These are phyloP conservation scores for Boletus holoroseus DNA, from an alignment of 1,284 basidiomycete genomes.

Conservation along the genomic window DNA sequence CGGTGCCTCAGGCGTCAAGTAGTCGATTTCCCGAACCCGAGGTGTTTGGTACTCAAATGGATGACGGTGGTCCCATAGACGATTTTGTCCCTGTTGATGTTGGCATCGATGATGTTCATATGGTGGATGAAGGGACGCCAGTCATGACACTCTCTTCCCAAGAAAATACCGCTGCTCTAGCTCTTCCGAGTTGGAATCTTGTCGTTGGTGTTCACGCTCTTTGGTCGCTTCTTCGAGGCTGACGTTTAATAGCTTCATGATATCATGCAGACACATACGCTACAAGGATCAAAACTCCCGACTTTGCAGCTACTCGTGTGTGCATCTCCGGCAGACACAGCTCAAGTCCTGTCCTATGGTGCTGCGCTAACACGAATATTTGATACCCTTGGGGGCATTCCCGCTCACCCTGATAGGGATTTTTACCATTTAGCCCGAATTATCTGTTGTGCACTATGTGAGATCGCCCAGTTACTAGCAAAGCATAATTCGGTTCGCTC, in stretches of 20 bases:
- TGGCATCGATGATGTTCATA: constrained; percentile 20
- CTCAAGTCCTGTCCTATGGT: constrained; percentile 36
- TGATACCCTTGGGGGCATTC: constrained; percentile 43
- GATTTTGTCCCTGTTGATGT: constrained; percentile 16
- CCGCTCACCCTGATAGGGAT: constrained; percentile 34
- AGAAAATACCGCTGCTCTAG: constrained; percentile 34
- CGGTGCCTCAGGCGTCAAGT: constrained; percentile 1
- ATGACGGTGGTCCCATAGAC: constrained; percentile 10
- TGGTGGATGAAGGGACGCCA: constrained; percentile 20
- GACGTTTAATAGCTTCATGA: constrained; percentile 45
- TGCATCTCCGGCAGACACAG: constrained; percentile 29
- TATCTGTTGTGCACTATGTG: constrained; percentile 37
- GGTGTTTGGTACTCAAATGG: constrained; percentile 14
- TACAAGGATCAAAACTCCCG: constrained; percentile 34
- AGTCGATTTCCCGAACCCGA: constrained; percentile 10
- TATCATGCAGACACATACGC: constrained; percentile 53
- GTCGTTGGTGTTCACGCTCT: constrained; percentile 41
- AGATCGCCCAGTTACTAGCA: constrained; percentile 36
- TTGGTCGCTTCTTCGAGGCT: constrained; percentile 4
- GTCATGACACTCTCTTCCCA: constrained; percentile 10
- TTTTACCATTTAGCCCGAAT: constrained; percentile 25
- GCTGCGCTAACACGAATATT: constrained; percentile 43
- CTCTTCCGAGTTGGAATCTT: constrained; percentile 45
- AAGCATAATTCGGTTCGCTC: constrained; percentile 40
- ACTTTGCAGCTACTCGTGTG: constrained; percentile 57